Evolutionary conservation across 2,329 filamentous ascomycete species (phyloP).

Genomic region (Microcyclospora pomicola): DNA sequence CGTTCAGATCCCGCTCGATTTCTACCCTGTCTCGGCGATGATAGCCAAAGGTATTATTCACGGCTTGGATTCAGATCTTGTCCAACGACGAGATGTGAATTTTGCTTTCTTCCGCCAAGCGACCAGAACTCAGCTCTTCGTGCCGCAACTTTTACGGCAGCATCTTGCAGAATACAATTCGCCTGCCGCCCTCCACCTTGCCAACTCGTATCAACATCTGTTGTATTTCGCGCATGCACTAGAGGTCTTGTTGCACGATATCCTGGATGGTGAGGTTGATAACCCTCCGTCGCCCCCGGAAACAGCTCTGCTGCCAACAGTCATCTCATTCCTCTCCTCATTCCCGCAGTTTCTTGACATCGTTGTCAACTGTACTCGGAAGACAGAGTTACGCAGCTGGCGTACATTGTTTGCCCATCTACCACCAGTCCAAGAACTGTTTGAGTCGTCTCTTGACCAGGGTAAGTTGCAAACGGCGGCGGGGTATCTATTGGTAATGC

Average conservation of each 20-base stretch:
- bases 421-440: conserved; percentile 78
- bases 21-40: conserved; percentile 80
- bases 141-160: conserved; percentile 73
- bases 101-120: conserved; percentile 84
- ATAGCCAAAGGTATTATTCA: conserved; percentile 82
- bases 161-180: conserved; percentile 64
- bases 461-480: conserved; percentile 88
- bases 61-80: conserved; percentile 80
- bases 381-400: conserved; percentile 93
- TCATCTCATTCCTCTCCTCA: conserved; percentile 39
- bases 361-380: conserved; percentile 89
- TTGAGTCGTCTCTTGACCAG: conserved; percentile 77
- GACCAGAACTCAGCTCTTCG: conserved; percentile 84
- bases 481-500: conserved; percentile 87
- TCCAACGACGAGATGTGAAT: conserved; percentile 81
- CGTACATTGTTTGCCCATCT: conserved; percentile 83
- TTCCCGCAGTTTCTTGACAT: conserved; percentile 80
- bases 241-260: conserved; percentile 81
- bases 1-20: conserved; percentile 74
- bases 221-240: conserved; percentile 89
- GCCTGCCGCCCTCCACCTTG: conserved; percentile 66
- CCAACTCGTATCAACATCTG: conserved; percentile 71
- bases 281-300: conserved; percentile 31
- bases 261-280: conserved; percentile 90
- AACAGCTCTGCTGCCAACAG: conserved; percentile 36